Base-by-base conservation (phyloP, 352 stramenopile species). In the Phytopythium chamaehyphon region DNA sequence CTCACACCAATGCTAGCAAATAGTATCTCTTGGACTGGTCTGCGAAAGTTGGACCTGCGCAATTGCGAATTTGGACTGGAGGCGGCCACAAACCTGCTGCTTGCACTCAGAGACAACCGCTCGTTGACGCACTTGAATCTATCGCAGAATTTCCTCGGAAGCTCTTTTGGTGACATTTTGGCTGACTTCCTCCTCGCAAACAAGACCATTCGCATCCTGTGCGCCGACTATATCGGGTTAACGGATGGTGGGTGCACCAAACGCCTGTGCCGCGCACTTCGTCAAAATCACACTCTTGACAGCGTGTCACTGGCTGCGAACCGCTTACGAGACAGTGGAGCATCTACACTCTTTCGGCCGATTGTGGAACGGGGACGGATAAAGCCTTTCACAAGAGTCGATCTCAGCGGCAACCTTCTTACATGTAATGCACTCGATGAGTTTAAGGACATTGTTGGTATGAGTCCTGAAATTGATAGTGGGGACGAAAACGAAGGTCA, bases 391-490 rank as follows among this genome's bases (percentile, higher is more conserved):
- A 56, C 57, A 26, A 45, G 70, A 12, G 57, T 91, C 18, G 78
- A 93, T 49, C 51, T 93, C 15, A 88, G 77, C 54, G 83, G 80
- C 24, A 93, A 93, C 43, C 55, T 93, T 18, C 64, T 93, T 35
- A 93, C 80, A 18, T 31, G 58, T 10, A 71, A 65, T 22, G 75
- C 66, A 1, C 50, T 93, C 15, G 48, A 59, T 15, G 67, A 54
- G 39, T 66, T 90, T 5, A 57, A 59, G 37, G 57, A 67, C 9
- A 64, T 74, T 1, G 49, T 90, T n/a, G 24, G 18, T 9, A 14
- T 14, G 2, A 18, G 4, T 18, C 18, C 45, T 7, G 28, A 19
- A 10, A n/a, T 12, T n/a, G 9, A 8, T 18, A 5, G 23, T 37
- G 24, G 33, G 12, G 14, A 23, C n/a, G 26, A 26, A 8, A n/a